phyloP scores from a whole-genome alignment of 257 asterid species.

The Petunia secreta region DNA sequence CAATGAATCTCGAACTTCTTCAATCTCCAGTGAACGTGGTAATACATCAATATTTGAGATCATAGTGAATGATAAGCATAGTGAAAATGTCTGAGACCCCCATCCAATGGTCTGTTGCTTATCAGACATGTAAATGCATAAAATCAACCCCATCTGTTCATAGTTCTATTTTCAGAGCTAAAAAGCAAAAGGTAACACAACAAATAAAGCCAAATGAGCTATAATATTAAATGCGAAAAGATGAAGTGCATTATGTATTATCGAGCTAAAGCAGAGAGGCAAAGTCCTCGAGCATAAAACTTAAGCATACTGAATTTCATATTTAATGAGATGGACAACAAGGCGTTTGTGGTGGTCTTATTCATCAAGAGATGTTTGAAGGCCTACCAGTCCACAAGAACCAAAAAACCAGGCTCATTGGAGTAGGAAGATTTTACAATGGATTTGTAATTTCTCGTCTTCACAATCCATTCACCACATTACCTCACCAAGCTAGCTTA shows the following conservation, averaged over 20 bases:
- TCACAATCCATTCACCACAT: background rate
- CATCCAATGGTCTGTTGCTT: background rate
- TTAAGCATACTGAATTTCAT: background rate
- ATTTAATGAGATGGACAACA: background rate
- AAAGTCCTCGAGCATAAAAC: background rate
- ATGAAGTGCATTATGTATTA: background rate
- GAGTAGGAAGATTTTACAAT: background rate
- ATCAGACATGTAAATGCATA: background rate
- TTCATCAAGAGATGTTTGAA: background rate
- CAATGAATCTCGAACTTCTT: background rate
- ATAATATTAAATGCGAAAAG: background rate
- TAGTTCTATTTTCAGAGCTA: background rate
- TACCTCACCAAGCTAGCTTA: background rate
- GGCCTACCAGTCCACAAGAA: background rate
- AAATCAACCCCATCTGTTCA: background rate
- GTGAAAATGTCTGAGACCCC: background rate
- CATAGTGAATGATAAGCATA: background rate
- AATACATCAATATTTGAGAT: background rate
- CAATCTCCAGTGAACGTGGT: background rate
- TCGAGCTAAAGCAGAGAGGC: conserved; percentile 3
- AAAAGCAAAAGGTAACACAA: background rate
- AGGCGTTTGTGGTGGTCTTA: background rate
- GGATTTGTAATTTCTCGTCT: background rate
- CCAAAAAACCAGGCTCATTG: background rate
- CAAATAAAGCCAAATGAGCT: background rate